Evolutionary conservation across 2,329 filamentous ascomycete genomes (phyloP).

Genomic region (Paecilomyces niveus): DNA sequence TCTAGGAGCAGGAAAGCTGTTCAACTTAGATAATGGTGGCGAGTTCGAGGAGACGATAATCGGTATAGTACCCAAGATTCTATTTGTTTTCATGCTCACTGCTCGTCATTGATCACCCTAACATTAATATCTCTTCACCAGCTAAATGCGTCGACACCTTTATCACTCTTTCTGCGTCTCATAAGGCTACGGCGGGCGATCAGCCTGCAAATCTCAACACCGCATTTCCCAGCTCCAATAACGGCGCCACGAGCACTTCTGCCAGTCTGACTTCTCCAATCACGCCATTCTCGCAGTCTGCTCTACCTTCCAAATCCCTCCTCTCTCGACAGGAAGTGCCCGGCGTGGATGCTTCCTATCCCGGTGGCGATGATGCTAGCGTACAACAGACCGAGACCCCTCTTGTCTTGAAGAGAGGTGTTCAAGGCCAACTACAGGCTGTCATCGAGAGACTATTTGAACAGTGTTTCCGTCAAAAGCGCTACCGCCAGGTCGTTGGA

Average conservation of each 20-base stretch:
- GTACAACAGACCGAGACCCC: conserved; percentile 49
- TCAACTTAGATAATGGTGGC: conserved; percentile 81
- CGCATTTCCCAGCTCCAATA: conserved; percentile 62
- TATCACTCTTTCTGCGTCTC: conserved; percentile 67
- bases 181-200: conserved; percentile 42
- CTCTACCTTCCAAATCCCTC: conserved; percentile 86
- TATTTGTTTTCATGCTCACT: neutral
- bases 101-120: neutral
- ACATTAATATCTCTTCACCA: conserved; percentile 16
- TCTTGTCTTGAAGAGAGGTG: conserved; percentile 63
- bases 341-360: conserved; percentile 49
- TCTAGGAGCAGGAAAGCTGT: conserved; percentile 86
- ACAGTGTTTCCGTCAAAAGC: conserved; percentile 74
- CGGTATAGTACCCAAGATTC: conserved; percentile 41
- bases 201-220: conserved; percentile 66
- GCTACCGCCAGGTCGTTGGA: conserved; percentile 92
- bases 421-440: conserved; percentile 70
- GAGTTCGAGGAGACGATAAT: conserved; percentile 99
- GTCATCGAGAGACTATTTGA: conserved; percentile 89
- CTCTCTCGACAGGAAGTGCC: conserved; percentile 71
- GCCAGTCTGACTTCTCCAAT: conserved; percentile 74
- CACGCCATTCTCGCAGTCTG: conserved; percentile 91
- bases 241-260: conserved; percentile 59
- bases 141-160: conserved; percentile 97
- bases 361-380: conserved; percentile 50